Base-by-base conservation (phyloP, 768 basidiomycete species). In the Mycena venus region DNA sequence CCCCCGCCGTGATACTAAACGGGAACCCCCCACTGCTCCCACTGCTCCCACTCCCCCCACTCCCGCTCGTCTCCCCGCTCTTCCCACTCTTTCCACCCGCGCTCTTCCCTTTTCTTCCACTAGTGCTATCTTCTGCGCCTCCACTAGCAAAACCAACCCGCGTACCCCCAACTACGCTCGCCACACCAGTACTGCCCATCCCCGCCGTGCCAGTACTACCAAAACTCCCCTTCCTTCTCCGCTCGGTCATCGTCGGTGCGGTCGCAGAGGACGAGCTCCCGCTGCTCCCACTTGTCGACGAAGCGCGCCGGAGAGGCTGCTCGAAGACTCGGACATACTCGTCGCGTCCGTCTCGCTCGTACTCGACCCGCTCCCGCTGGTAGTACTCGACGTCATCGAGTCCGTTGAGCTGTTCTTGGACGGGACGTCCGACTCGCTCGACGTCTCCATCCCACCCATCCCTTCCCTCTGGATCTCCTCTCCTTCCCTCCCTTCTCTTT, bases 1-100 rank as follows among this genome's bases (percentile, higher is more conserved):
- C 91, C 2, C 95, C 98, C 8, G 98, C 98, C 0, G 96, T 98
- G 74, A 99, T 99, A 64, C 95, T 96, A 81, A 94, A 98, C 10
- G 96, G 97, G 80, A 94, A 97, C 67, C 61, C 56, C n/a, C 77
- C 58, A 29, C 72, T 36, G n/a, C 31, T 21, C 29, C 29, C 21
- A 4, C 14, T 32, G 4, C 56, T 11, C 27, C 31, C 55, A 31
- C 55, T 56, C 8, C 9, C 3, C 31, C 10, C 25, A 29, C 31
- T 23, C n/a, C 53, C 53, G 12, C 27, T 31, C 55, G 23, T 55
- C 9, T 17, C 19, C 12, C 27, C 25, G 25, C 14, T 42, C 51
- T 9, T 10, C 5, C 10, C 15, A 25, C 51, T 27, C 27, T 27
- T 53, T 29, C n/a, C 34, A 51, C 32, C 38, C n/a, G 42, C 42